phyloP scores from a whole-genome alignment of 1,284 basidiomycete species.

The Heterobasidion occidentale region DNA sequence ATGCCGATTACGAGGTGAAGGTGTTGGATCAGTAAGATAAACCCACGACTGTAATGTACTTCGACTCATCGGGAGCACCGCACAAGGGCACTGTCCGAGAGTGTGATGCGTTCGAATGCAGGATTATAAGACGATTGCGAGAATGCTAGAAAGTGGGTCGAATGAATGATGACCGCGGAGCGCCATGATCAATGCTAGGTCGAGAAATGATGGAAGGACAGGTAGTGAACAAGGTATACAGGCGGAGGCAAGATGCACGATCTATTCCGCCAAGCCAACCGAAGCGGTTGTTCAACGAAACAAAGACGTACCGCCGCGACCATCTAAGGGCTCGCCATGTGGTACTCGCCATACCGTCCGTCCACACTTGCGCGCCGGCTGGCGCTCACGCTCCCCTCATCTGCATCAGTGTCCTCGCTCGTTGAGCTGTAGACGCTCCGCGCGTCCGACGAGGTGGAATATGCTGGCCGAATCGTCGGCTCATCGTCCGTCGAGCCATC shows the following conservation, averaged over 20 bases:
- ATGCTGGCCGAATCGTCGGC: conserved; percentile 52
- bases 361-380: not conserved
- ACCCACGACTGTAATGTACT: not conserved
- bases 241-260: too few species aligned
- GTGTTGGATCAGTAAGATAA: not conserved
- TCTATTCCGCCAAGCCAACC: not conserved
- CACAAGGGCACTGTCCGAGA: not conserved
- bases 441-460: conserved; percentile 9
- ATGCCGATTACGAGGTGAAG: not conserved
- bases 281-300: not conserved
- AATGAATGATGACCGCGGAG: too few species aligned
- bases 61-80: not conserved
- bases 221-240: too few species aligned
- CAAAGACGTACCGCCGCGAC: not conserved
- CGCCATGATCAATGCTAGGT: too few species aligned
- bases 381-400: not conserved
- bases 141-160: not conserved
- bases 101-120: not conserved
- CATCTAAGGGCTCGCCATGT: conserved; percentile 1
- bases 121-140: not conserved
- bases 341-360: not conserved
- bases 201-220: too few species aligned
- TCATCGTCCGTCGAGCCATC: conserved; percentile 66
- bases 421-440: conserved; percentile 4
- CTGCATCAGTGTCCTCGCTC: not conserved